Percentiles rank a stretch among this genome's conserved stretches.
phyloP scores from a whole-genome alignment of 2,329 filamentous ascomycete species.

The Talaromyces marneffei region DNA sequence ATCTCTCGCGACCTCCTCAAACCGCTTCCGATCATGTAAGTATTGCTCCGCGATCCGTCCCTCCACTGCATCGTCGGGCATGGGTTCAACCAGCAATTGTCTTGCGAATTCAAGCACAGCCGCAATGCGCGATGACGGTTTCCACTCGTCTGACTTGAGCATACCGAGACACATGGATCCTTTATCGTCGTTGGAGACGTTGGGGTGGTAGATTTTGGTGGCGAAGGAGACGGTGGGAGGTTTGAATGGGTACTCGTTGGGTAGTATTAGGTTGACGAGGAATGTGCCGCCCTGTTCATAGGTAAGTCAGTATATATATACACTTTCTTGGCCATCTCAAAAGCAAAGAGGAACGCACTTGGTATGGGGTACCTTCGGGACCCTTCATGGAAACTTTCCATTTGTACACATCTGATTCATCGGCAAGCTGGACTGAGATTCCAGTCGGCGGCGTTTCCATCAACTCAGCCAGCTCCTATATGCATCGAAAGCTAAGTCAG shows the following conservation, averaged over 20 bases:
- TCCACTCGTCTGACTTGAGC: constrained; percentile 84
- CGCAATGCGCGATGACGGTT: constrained; percentile 71
- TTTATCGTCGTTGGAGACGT: constrained; percentile 79
- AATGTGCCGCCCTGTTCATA: constrained; percentile 60
- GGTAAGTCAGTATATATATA: background rate
- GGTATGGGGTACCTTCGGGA: constrained; percentile 59
- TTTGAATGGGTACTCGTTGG: constrained; percentile 84
- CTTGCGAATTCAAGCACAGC: constrained; percentile 72
- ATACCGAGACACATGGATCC: constrained; percentile 81
- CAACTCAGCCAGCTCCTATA: constrained; percentile 57
- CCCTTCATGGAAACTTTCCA: constrained; percentile 65
- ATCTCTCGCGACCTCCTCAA: constrained; percentile 67
- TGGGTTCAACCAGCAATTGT: constrained; percentile 69
- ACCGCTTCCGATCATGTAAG: constrained; percentile 60
- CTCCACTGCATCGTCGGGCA: constrained; percentile 86
- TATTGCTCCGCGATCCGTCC: constrained; percentile 79
- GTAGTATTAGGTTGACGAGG: constrained; percentile 66
- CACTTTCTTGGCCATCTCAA: background rate
- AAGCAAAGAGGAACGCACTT: constrained; percentile 43
- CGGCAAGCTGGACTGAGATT: constrained; percentile 51
- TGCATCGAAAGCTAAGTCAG: background rate
- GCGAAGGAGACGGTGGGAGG: constrained; percentile 71
- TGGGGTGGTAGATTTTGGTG: constrained; percentile 93
- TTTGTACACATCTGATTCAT: constrained; percentile 60
- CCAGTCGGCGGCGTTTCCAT: constrained; percentile 51